A percentile compares a stretch with the other conserved stretches of the same genome.
phyloP scores from a whole-genome alignment of 176 grass and related monocot species.

The Aegilops umbellulata region DNA sequence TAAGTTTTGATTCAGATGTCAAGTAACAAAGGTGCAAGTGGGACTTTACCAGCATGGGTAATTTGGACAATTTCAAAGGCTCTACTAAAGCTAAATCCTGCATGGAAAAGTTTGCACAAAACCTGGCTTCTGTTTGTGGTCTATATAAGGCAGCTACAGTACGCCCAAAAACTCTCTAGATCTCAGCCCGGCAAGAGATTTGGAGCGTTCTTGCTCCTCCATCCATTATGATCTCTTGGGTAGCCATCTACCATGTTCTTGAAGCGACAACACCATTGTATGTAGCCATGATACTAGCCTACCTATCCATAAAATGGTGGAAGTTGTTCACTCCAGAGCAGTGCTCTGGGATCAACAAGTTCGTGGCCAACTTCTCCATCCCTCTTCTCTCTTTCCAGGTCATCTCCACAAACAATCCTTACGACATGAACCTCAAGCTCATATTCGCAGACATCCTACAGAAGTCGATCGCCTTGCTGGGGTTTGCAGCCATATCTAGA shows the following conservation, averaged over 20 bases:
- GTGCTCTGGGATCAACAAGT: constrained; percentile 87
- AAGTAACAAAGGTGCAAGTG: constrained; percentile 15
- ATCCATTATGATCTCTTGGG: constrained; percentile 69
- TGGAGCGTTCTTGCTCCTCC: constrained; percentile 42
- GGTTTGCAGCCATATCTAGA: constrained; percentile 48
- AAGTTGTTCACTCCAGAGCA: constrained; percentile 87
- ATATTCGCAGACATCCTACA: constrained; percentile 70
- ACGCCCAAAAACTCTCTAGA: constrained; percentile 18
- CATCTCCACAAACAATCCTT: constrained; percentile 84
- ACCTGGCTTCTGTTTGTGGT: constrained; percentile 38
- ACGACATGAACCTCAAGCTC: constrained; percentile 84
- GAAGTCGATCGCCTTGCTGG: constrained; percentile 55
- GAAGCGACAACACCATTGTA: constrained; percentile 76
- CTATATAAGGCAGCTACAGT: constrained; percentile 56
- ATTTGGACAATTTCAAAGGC: constrained; percentile 42
- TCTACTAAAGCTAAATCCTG: constrained; percentile 38
- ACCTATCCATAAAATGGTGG: constrained; percentile 92
- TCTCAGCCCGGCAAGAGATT: constrained; percentile 37
- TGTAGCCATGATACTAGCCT: constrained; percentile 81
- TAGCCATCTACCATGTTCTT: constrained; percentile 78
- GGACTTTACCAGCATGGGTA: constrained; percentile 31
- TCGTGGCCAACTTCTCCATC: constrained; percentile 83
- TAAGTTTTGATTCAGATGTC: constrained; percentile 19
- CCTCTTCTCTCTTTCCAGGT: constrained; percentile 94
- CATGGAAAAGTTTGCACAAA: constrained; percentile 42